Evolutionary conservation across 148 eudicot genomes (phyloP).

Genomic region (Rheum nobile): DNA sequence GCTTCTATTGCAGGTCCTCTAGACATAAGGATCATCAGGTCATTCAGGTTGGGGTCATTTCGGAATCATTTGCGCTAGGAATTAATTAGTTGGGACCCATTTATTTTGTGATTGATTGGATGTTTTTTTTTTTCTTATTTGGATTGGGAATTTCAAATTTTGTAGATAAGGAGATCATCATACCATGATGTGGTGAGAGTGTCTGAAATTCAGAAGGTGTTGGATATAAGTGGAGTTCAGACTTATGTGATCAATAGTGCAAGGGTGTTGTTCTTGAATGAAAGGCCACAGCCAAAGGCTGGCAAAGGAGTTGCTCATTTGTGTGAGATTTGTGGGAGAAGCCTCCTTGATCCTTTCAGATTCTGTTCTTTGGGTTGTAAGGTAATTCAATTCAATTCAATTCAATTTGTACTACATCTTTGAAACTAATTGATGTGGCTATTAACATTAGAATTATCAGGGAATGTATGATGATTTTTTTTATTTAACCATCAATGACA

Average conservation of each 20-base stretch:
- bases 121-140: not conserved
- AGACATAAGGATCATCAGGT: constrained; percentile 80
- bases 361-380: constrained; percentile 96
- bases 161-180: constrained; percentile 82
- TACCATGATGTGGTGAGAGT: constrained; percentile 94
- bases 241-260: constrained; percentile 94
- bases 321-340: constrained; percentile 86
- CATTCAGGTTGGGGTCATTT: constrained; percentile 14
- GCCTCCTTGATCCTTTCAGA: constrained; percentile 73
- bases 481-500: not conserved
- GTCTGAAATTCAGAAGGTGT: constrained; percentile 54
- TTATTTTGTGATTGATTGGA: not conserved
- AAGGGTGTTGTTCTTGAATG: constrained; percentile 76
- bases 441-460: not conserved
- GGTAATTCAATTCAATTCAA: constrained; percentile 23
- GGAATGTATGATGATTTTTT: not conserved
- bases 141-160: not conserved
- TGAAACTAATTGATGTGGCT: not conserved
- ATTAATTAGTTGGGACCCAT: not conserved
- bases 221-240: constrained; percentile 77
- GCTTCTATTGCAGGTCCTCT: constrained; percentile 78
- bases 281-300: constrained; percentile 82
- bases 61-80: not conserved
- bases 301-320: constrained; percentile 65
- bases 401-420: not conserved